A percentile compares a stretch with the other conserved stretches of the same genome.
Evolutionary conservation across 2,329 filamentous ascomycete species (phyloP).

Genomic region (Aspergillus ochraceoroseus): DNA sequence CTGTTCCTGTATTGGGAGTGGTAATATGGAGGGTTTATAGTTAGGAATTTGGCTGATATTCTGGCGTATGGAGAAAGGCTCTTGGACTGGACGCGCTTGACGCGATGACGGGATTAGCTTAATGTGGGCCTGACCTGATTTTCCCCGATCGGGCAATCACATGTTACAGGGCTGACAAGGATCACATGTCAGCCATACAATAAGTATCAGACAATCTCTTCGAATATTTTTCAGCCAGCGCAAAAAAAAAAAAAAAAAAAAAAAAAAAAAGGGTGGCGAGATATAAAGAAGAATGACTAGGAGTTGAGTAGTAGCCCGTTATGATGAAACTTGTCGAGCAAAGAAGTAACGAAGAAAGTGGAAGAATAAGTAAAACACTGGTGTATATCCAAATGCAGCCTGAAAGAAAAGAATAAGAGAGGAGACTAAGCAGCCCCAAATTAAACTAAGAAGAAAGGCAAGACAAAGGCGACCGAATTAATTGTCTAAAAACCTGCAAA

Average conservation of each 20-base stretch:
- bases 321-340: constrained; percentile 1
- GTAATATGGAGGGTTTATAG: not conserved
- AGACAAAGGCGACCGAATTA: constrained; percentile 8
- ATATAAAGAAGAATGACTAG: not conserved
- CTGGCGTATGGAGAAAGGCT: not conserved
- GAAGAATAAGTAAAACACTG: constrained; percentile 3
- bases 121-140: constrained; percentile 16
- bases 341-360: constrained; percentile 3
- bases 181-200: constrained; percentile 12
- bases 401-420: constrained; percentile 5
- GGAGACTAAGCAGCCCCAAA: constrained; percentile 1
- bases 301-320: not conserved
- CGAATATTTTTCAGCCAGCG: not conserved
- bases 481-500: constrained; percentile 6
- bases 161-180: not conserved
- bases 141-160: constrained; percentile 17
- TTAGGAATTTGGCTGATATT: constrained; percentile 1
- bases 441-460: not conserved
- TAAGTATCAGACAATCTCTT: not conserved
- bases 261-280: too few relatives aligned
- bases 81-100: constrained; percentile 25
- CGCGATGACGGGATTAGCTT: constrained; percentile 17
- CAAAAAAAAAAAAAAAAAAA: not conserved
- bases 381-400: constrained; percentile 9
- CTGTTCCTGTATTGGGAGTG: constrained; percentile 4